Evolutionary conservation across 495 filamentous ascomycete species (phyloP).

Genomic region (Penicillium coprophilum): DNA sequence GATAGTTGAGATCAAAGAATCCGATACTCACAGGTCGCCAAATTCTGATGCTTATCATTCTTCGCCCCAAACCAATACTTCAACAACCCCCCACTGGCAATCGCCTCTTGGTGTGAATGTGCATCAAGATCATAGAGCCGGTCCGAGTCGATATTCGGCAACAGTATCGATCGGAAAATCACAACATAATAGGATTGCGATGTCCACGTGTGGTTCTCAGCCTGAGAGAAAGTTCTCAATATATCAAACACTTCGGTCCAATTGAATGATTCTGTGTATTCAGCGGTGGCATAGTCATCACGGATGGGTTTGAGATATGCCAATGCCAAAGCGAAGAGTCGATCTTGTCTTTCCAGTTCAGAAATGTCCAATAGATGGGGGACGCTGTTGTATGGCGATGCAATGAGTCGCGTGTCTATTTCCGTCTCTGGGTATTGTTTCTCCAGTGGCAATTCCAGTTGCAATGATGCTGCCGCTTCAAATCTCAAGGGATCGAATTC

Average conservation of each 20-base stretch:
- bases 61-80: constrained; percentile 86
- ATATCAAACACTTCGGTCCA: constrained; percentile 62
- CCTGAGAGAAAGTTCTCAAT: constrained; percentile 42
- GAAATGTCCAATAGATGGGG: constrained; percentile 70
- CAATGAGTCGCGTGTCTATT: constrained; percentile 47
- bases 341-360: constrained; percentile 60
- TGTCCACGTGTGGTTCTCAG: constrained; percentile 57
- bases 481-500: constrained; percentile 39
- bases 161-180: constrained; percentile 71
- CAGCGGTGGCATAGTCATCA: constrained; percentile 71
- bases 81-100: constrained; percentile 73
- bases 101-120: constrained; percentile 74
- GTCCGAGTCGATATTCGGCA: constrained; percentile 57
- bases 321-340: constrained; percentile 69
- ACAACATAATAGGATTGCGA: constrained; percentile 74
- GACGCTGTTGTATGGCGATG: constrained; percentile 70
- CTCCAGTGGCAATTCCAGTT: constrained; percentile 24
- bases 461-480: constrained; percentile 36
- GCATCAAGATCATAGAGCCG: constrained; percentile 68
- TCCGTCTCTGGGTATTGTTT: constrained; percentile 14
- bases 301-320: constrained; percentile 59
- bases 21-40: constrained; percentile 64
- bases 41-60: constrained; percentile 61
- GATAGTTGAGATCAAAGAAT: neutral
- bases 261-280: constrained; percentile 75